Evolutionary conservation across 768 basidiomycete genomes (phyloP), one percentile per base, ranked within the genome.

Genomic region (Crepidotus variabilis): DNA sequence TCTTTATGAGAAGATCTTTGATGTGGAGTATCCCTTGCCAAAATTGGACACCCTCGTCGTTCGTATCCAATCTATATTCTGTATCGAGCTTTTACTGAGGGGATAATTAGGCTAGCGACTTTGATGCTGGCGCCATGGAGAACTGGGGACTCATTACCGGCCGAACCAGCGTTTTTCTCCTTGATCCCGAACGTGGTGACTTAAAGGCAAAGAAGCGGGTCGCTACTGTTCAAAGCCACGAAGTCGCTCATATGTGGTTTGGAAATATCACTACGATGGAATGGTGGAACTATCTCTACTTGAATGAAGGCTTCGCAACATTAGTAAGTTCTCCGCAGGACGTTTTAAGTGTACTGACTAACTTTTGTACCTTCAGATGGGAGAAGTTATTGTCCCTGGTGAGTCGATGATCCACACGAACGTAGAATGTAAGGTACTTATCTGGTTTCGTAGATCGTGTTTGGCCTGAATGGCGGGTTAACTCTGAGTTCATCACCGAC

Each of bases 111-210:
- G 94, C 86, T 3, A 82, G 81, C 52, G 94, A 97, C 67, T 97
- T 97, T 62, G 94, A 96, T 65, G 87, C 88, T 76, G 83, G 87
- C 57, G 88, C 89, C 4, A 94, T 95, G 94, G 95, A 97, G 71
- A 94, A 94, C 69, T 94, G 90, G 90, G 92, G 91, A 23, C 74
- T 96, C 55, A 97, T 97, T 67, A 95, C 89, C 13, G 95, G 94
- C 18, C 77, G 94, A 46, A 94, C 93, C 0, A 84, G 77, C 43
- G 88, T 86, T 3, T 89, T 92, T 67, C 72, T 96, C 45, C 78
- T 90, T 58, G 90, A 97, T 67, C 84, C 85, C n/a, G 76, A 87
- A 67, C 85, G 81, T 54, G 80, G 82, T 22, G 88, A 91, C 63
- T 71, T 93, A 49, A 73, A 73, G 9, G 87, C 85, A 39, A 90